Evolutionary conservation across 306 rosid genomes (phyloP).

Genomic region (Cercis canadensis): DNA sequence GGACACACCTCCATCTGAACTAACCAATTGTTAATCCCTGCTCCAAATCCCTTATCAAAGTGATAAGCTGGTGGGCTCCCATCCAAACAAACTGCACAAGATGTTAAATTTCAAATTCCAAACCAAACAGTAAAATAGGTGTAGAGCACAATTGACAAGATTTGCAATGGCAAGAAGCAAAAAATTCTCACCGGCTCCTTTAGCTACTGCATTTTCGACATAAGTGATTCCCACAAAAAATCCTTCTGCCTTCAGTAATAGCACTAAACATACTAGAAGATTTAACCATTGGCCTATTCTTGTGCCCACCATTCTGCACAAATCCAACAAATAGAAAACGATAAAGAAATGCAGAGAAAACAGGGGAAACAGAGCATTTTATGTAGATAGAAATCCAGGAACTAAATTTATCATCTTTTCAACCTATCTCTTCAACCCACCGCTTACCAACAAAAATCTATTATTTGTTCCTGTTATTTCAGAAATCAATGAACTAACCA

Average conservation of each 20-base stretch:
- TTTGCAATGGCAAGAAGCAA: slow-evolving; percentile 10
- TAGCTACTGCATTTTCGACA: slow-evolving; percentile 64
- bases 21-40: slow-evolving; percentile 87
- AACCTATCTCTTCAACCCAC: not conserved
- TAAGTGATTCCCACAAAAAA: slow-evolving; percentile 70
- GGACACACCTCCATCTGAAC: slow-evolving; percentile 80
- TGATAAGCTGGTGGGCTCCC: slow-evolving; percentile 98
- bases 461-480: not conserved
- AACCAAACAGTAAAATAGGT: slow-evolving; percentile 9
- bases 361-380: not conserved
- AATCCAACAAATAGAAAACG: slow-evolving; percentile 26
- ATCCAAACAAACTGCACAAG: slow-evolving; percentile 85
- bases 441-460: not conserved
- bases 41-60: slow-evolving; percentile 69
- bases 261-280: slow-evolving; percentile 45
- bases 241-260: slow-evolving; percentile 57
- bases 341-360: slow-evolving; percentile 22
- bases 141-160: slow-evolving; percentile 15
- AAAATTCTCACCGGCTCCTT: slow-evolving; percentile 85
- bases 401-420: not conserved
- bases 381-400: slow-evolving; percentile 9
- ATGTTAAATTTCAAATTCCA: slow-evolving; percentile 28
- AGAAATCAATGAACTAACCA: slow-evolving; percentile 17
- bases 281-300: slow-evolving; percentile 53
- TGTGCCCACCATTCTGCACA: slow-evolving; percentile 67